These are phyloP conservation scores for Conticribra weissflogii DNA, from an alignment of 108 stramenopile genomes.

Conservation along the genomic window DNA sequence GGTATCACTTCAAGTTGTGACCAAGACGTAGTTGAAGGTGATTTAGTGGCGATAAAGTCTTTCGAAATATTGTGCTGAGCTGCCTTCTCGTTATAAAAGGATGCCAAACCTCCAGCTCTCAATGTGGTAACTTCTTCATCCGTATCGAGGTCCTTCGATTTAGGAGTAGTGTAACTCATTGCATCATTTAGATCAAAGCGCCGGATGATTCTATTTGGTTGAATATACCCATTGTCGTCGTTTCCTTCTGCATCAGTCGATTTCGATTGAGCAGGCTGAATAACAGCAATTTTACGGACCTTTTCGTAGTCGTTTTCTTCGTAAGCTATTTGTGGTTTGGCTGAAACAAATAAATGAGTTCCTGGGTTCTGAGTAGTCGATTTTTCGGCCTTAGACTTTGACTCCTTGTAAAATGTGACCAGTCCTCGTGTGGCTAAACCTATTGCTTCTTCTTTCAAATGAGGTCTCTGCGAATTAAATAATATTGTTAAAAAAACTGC, in stretches of 20 bases:
- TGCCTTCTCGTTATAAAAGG: too few species aligned
- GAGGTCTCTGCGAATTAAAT: constrained; percentile 51
- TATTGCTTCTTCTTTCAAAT: constrained; percentile 75
- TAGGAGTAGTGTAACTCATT: background rate
- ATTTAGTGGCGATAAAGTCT: too few species aligned
- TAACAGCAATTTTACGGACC: constrained; percentile 62
- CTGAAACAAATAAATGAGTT: constrained; percentile 8
- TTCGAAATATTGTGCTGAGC: too few species aligned
- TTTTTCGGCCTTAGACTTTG: constrained; percentile 58
- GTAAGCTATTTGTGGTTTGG: background rate
- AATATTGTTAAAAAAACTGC: too few species aligned
- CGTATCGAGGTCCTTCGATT: background rate
- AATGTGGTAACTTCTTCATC: background rate
- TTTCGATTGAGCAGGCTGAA: too few species aligned
- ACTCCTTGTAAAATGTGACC: constrained; percentile 68
- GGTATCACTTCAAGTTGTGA: background rate
- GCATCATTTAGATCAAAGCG: constrained; percentile 45
- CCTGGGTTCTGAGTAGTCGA: constrained; percentile 14
- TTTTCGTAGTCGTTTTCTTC: constrained; percentile 10
- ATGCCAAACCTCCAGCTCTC: background rate
- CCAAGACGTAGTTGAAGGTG: background rate
- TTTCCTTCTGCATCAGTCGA: constrained; percentile 8
- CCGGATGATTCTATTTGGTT: constrained; percentile 49
- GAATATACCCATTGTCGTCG: constrained; percentile 47
- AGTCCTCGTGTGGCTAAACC: constrained; percentile 59